These are phyloP conservation scores for Lachancea sp. DNA, from an alignment of 805 yeast species.

Conservation along the genomic window DNA sequence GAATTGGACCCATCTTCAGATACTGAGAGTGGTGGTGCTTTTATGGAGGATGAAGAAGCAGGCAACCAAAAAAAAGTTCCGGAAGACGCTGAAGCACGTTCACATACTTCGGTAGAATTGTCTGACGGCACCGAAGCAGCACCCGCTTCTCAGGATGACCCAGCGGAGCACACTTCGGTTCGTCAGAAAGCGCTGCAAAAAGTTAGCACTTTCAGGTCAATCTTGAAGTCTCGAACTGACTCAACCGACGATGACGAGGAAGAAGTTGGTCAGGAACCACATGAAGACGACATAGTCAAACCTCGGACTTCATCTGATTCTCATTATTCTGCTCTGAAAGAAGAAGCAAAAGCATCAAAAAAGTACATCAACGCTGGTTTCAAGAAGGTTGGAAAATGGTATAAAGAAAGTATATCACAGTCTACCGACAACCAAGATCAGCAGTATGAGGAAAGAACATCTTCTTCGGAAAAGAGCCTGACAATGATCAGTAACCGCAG, in stretches of 20 bases:
- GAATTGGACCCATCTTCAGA: conserved; percentile 7
- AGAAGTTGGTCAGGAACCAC: conserved; percentile 22
- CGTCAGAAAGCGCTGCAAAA: conserved; percentile 17
- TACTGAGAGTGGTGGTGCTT: conserved; percentile 1
- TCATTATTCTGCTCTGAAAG: not conserved
- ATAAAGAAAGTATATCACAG: conserved; percentile 32
- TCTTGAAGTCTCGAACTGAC: conserved; percentile 13
- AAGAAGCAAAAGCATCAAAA: conserved; percentile 22
- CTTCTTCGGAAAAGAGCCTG: conserved; percentile 9
- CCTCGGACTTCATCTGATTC: not conserved
- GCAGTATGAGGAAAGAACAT: conserved; percentile 1
- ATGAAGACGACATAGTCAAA: not conserved
- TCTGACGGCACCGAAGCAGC: not conserved
- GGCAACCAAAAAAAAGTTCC: not conserved
- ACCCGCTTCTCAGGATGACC: not conserved
- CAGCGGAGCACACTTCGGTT: conserved; percentile 3
- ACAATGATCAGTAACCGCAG: conserved; percentile 32
- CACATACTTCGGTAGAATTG: not conserved
- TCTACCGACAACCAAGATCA: not conserved
- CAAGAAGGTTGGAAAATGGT: conserved; percentile 64
- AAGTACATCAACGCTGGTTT: conserved; percentile 42
- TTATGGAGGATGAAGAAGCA: not conserved
- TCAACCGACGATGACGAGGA: conserved; percentile 16
- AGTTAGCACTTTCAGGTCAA: conserved; percentile 17
- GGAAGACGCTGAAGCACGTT: not conserved